Evolutionary conservation across 805 yeast genomes (phyloP).

Genomic region (Jamesozyma lodderae): DNA sequence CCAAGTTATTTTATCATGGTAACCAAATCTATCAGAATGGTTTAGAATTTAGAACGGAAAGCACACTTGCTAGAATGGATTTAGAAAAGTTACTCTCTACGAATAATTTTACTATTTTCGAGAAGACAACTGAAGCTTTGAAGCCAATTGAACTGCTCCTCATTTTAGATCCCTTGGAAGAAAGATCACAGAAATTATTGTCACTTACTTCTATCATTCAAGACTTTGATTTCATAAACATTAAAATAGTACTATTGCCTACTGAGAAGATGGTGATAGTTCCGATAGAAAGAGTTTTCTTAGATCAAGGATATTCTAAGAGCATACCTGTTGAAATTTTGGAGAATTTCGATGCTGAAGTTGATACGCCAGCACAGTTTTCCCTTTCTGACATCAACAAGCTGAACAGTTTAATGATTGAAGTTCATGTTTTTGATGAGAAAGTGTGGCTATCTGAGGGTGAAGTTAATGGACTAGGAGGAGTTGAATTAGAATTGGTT

Average conservation of each 20-base stretch:
- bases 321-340: conserved; percentile 12
- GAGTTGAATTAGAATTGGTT: conserved; percentile 45
- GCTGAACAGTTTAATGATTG: conserved; percentile 50
- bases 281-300: conserved; percentile 51
- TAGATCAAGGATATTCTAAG: neutral
- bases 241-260: conserved; percentile 54
- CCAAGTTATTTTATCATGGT: conserved; percentile 36
- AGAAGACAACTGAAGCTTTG: conserved; percentile 17
- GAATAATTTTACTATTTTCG: conserved; percentile 16
- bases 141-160: conserved; percentile 48
- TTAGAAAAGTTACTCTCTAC: conserved; percentile 24
- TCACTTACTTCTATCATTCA: conserved; percentile 38
- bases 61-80: conserved; percentile 41
- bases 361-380: conserved; percentile 16
- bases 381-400: conserved; percentile 33
- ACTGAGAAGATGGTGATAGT: conserved; percentile 33
- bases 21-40: conserved; percentile 20
- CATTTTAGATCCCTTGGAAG: conserved; percentile 65
- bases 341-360: conserved; percentile 13
- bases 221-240: conserved; percentile 41
- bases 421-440: conserved; percentile 56
- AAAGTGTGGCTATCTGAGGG: conserved; percentile 16
- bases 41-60: conserved; percentile 35
- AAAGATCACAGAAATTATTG: conserved; percentile 53
- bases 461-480: conserved; percentile 31